A percentile compares a stretch with the other conserved stretches of the same genome.
Evolutionary conservation across 2,329 filamentous ascomycete species (phyloP).

Genomic region (Nigrospora oryzae): DNA sequence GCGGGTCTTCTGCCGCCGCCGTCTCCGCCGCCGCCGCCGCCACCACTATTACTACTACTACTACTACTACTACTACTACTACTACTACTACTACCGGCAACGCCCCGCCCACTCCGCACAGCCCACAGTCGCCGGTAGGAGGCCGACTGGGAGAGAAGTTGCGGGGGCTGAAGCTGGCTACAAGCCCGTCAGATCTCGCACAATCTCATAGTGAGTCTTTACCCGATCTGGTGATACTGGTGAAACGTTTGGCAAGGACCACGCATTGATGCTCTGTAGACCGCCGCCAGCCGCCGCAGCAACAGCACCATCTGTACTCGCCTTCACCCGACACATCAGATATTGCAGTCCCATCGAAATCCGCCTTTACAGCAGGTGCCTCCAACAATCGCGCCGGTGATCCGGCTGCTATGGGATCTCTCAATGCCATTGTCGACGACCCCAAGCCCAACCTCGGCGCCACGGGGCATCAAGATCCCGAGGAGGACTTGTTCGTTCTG

Average conservation of each 20-base stretch:
- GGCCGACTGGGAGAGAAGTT: constrained; percentile 71
- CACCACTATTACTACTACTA: too few species aligned
- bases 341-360: constrained; percentile 1
- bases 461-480: constrained; percentile 39
- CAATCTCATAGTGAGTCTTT: constrained; percentile 39
- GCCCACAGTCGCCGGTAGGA: constrained; percentile 57
- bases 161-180: constrained; percentile 69
- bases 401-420: constrained; percentile 17
- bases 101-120: constrained; percentile 32
- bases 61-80: constrained; percentile 13
- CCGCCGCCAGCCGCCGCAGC: background rate
- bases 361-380: background rate
- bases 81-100: constrained; percentile 14
- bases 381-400: background rate
- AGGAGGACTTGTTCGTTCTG: constrained; percentile 80
- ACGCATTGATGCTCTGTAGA: too few species aligned
- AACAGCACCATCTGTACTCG: constrained; percentile 4
- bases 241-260: too few species aligned
- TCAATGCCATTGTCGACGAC: constrained; percentile 31
- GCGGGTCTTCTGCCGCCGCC: constrained; percentile 2
- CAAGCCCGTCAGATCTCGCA: constrained; percentile 56
- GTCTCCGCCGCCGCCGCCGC: too few species aligned
- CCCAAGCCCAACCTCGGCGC: constrained; percentile 19
- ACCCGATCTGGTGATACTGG: constrained; percentile 14
- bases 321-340: constrained; percentile 5